A percentile compares a stretch with the other conserved stretches of the same genome.
phyloP scores from a whole-genome alignment of 768 basidiomycete species.

The Leccinum longicurvipes region DNA sequence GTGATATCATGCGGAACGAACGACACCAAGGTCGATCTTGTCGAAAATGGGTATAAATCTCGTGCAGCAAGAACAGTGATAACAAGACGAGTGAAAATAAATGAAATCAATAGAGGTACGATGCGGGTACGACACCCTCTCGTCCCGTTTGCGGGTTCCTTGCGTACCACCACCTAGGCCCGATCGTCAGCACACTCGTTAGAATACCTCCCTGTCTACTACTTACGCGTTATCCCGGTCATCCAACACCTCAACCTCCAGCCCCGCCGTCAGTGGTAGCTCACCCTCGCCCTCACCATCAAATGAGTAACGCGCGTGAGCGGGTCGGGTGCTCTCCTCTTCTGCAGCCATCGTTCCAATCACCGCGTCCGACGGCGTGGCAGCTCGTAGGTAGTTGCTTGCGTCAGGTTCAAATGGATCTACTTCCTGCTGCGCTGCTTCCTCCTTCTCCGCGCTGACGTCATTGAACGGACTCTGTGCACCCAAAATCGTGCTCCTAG shows the following conservation, averaged over 20 bases:
- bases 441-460: constrained; percentile 53
- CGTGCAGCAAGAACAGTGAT: constrained; percentile 29
- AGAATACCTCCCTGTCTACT: neutral
- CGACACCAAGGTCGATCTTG: constrained; percentile 37
- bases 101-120: constrained; percentile 74
- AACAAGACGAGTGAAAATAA: constrained; percentile 23
- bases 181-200: constrained; percentile 8
- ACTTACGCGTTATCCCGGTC: constrained; percentile 78
- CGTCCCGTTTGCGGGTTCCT: constrained; percentile 73
- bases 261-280: constrained; percentile 62
- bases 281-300: constrained; percentile 79
- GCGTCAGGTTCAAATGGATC: constrained; percentile 71
- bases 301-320: constrained; percentile 81
- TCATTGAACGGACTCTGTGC: constrained; percentile 36
- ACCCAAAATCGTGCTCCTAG: constrained; percentile 77
- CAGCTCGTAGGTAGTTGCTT: constrained; percentile 74
- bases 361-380: constrained; percentile 75
- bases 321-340: constrained; percentile 63
- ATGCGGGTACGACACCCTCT: constrained; percentile 89
- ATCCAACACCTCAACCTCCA: constrained; percentile 73
- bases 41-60: constrained; percentile 37
- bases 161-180: constrained; percentile 90
- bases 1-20: constrained; percentile 32
- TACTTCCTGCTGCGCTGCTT: constrained; percentile 39
- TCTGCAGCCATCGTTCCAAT: constrained; percentile 59